Evolutionary conservation across 768 basidiomycete genomes (phyloP).

Genomic region (Hortiboletus campestris): DNA sequence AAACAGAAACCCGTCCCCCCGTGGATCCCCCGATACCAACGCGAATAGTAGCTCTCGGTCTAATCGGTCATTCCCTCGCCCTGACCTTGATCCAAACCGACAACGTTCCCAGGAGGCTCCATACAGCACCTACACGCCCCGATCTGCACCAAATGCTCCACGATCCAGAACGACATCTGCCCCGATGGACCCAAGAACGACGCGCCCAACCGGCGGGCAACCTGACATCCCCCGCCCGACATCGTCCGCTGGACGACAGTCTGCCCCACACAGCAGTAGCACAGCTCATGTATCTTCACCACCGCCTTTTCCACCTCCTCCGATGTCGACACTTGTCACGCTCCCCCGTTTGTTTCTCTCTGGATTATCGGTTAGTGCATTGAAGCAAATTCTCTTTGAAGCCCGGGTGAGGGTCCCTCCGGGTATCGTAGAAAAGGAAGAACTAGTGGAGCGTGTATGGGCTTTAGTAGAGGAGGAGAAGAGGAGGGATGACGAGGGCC

Average conservation of each 20-base stretch:
- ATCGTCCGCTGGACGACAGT: constrained; percentile 17
- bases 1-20: constrained; percentile 14
- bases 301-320: constrained; percentile 41
- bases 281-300: constrained; percentile 20
- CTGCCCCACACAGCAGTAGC: constrained; percentile 8
- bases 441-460: constrained; percentile 71
- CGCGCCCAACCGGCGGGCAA: not conserved
- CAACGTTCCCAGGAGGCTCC: constrained; percentile 22
- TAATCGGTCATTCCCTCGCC: constrained; percentile 50
- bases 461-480: constrained; percentile 63
- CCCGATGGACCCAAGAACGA: constrained; percentile 14
- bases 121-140: constrained; percentile 16
- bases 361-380: constrained; percentile 60
- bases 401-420: constrained; percentile 65
- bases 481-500: constrained; percentile 47
- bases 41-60: constrained; percentile 22
- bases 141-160: constrained; percentile 7
- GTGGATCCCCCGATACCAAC: constrained; percentile 8
- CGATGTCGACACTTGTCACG: constrained; percentile 62
- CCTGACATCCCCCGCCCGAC: constrained; percentile 13
- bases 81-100: constrained; percentile 56
- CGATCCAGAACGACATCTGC: constrained; percentile 24
- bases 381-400: constrained; percentile 77
- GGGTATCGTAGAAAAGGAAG: constrained; percentile 77
- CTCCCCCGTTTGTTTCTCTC: constrained; percentile 58